A percentile compares a stretch with the other conserved stretches of the same genome.
Evolutionary conservation across 345 rosid species (phyloP).

Genomic region (Nephelium lappaceum): DNA sequence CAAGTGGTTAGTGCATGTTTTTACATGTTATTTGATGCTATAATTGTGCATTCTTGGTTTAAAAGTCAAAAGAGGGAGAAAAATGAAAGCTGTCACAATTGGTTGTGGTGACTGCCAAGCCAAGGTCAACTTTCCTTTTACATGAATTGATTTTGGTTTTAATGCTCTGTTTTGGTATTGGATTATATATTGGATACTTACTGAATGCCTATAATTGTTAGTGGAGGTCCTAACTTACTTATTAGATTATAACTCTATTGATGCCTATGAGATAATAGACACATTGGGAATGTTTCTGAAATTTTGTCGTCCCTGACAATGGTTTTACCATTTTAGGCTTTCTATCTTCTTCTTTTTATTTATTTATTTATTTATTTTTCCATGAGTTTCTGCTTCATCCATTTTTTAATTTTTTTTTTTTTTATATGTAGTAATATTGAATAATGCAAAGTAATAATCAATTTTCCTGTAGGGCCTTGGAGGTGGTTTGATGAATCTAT

Average conservation of each 20-base stretch:
- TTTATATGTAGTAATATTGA: background rate
- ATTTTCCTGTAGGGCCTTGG: slow-evolving; percentile 74
- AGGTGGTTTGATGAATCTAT: slow-evolving; percentile 99
- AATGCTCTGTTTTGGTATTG: background rate
- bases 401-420: background rate
- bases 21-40: background rate
- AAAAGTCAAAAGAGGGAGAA: background rate
- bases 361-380: background rate
- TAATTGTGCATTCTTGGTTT: background rate
- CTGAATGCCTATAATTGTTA: background rate
- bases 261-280: background rate
- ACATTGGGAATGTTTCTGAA: background rate
- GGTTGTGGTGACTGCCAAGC: background rate
- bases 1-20: background rate
- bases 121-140: background rate
- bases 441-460: background rate
- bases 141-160: background rate
- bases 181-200: background rate
- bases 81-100: background rate
- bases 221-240: background rate
- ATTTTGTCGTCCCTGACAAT: background rate
- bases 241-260: background rate
- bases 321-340: background rate
- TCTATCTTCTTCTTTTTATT: background rate
- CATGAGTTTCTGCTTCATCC: background rate